Evolutionary conservation across 2,329 filamentous ascomycete species (phyloP), one percentile per base, ranked within the genome.

Genomic region (Scleromitrula shiraiana): DNA sequence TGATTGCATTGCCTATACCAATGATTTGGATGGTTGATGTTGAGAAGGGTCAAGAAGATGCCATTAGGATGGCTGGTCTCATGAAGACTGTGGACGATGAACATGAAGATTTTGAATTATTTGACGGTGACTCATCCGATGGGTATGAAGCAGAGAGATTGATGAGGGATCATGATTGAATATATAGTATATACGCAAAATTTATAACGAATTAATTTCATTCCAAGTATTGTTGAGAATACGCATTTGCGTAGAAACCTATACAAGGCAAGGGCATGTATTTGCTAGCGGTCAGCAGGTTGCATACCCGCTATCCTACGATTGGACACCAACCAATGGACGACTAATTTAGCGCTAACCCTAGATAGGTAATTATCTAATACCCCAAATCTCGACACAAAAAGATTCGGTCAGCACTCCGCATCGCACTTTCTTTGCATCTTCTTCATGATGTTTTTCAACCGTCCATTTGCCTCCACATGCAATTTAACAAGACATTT

Each of bases 1-100:
- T 98, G n/a, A 85, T 98, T 6, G 83, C 85, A 5, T 66, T 95
- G 1, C 90, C 93, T 1, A 82, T 90, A 14, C 88, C 89, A 1
- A 70, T 97, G 42, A 87, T 97, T 67, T 84, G 82, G 62, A 77
- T 88, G 46, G 86, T 98, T 29, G 76, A 96, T 64, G 87, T 95
- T 8, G 86, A 94, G 45, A 74, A 86, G 30, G 86, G 86, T 9
- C 86, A 80, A 67, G 67, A 69, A 38, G 84, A 88, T 60, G 85
- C 83, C 1, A 72, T 76, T 56, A 77, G 71, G 56, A 68, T 90
- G 48, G 81, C 83, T 0, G 73, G 76, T 50, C 62, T 74, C 7
- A 78, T 83, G 41, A 75, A 80, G 50, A 76, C 73, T 0, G 30
- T 23, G n/a, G 23, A 37, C 10, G 24, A 49, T 29, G 46, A 30